Base-by-base conservation (phyloP, 2,329 filamentous ascomycete genomes). In the Fusarium sacchari region DNA sequence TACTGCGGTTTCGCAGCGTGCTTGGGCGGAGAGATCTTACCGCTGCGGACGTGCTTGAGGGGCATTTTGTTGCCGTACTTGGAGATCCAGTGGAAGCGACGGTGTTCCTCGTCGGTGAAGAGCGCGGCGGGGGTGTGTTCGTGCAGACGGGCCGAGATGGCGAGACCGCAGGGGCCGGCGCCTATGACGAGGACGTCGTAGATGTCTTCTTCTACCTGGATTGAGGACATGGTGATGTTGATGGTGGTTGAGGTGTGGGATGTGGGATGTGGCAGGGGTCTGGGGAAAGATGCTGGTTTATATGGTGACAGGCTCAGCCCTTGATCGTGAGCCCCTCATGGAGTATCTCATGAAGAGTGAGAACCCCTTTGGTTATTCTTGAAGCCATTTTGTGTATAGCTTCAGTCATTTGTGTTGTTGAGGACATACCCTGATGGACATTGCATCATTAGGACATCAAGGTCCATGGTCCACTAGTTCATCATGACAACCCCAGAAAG, bases 71-170 rank as follows among this genome's bases (percentile, higher is more conserved):
- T 86, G 34, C 87, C 87, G 77, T 94, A 88, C 63, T 90, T 91
- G 64, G 87, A 87, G 64, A 94, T 91, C 91, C 93, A 95, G 80
- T 93, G 90, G 79, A 93, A 96, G n/a, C 93, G 87, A 46, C 92
- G 90, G 77, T 96, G 93, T 78, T 96, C 94, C 74, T 94, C 92
- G 78, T 96, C 93, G 0, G 93, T 95, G 82, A 96, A 96, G 59
- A 95, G 89, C 4, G 93, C 93, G 0, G 92, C 93, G 0, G 93
- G 93, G 0, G 92, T 93, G 61, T 88, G 86, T 81, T 96, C 93
- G 46, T 88, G 87, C 3, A 96, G 86, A 8, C 93, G 88, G 3
- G 93, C 90, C 14, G 94, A 92, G 11, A 93, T 89, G 10, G 92
- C 92, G 7, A 96, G 89, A 9, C 93, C 93, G 72, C 90, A 93